phyloP scores from a whole-genome alignment of 129 eudicot species.

The Artemisia tridentata region DNA sequence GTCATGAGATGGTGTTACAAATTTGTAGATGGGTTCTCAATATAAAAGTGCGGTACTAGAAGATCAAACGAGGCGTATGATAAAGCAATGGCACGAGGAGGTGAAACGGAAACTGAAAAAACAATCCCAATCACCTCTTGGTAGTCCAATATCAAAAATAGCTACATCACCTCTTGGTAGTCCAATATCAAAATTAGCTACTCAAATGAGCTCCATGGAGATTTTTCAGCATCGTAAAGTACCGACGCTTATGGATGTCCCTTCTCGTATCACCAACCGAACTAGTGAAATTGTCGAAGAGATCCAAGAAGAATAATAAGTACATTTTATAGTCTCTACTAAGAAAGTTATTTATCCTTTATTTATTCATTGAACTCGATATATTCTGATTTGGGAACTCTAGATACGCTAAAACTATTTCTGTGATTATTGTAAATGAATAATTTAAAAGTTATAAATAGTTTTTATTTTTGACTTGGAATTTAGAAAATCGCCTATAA shows the following conservation, averaged over 20 bases:
- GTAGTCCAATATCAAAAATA: constrained; percentile 23
- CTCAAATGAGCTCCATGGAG: constrained; percentile 25
- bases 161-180: neutral
- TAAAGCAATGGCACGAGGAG: constrained; percentile 46
- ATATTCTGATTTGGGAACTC: no score
- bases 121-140: constrained; percentile 10
- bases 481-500: neutral
- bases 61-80: constrained; percentile 30
- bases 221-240: constrained; percentile 9
- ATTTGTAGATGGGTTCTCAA: constrained; percentile 50
- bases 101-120: constrained; percentile 33
- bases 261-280: neutral
- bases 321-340: neutral
- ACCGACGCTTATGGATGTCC: constrained; percentile 1
- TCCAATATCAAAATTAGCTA: constrained; percentile 9
- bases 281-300: constrained; percentile 21
- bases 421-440: constrained; percentile 4
- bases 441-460: neutral
- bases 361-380: constrained; percentile 10
- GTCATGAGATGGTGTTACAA: neutral
- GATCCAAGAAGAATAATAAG: constrained; percentile 11
- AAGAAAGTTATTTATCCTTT: neutral
- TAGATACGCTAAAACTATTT: neutral
- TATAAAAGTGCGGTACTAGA: constrained; percentile 32
- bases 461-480: neutral